Percentiles rank a stretch among this genome's conserved stretches.
These are phyloP conservation scores for Pseudophaeomoniella oleicola DNA, from an alignment of 2,329 filamentous ascomycete species.

Conservation along the genomic window DNA sequence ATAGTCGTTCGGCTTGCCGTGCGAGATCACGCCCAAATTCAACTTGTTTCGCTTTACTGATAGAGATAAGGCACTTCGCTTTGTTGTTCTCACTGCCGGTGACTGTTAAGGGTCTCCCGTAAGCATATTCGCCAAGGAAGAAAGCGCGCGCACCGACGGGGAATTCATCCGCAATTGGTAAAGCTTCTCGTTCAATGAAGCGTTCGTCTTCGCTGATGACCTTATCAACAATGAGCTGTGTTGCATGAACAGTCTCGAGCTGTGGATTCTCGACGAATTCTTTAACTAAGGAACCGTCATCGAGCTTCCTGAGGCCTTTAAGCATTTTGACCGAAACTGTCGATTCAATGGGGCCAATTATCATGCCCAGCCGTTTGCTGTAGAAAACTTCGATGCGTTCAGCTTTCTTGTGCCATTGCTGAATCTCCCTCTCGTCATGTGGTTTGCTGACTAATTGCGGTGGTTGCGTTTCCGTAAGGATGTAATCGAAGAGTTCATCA, in stretches of 20 bases:
- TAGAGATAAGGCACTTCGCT: slow-evolving; percentile 64
- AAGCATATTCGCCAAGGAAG: slow-evolving; percentile 87
- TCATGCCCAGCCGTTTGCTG: slow-evolving; percentile 77
- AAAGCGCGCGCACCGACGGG: slow-evolving; percentile 71
- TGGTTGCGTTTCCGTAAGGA: slow-evolving; percentile 49
- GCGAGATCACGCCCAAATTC: slow-evolving; percentile 73
- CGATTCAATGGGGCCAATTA: slow-evolving; percentile 75
- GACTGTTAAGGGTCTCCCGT: slow-evolving; percentile 79
- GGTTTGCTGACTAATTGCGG: slow-evolving; percentile 50
- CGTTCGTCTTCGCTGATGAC: slow-evolving; percentile 84
- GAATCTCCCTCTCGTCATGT: slow-evolving; percentile 62
- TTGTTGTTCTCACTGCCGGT: slow-evolving; percentile 59
- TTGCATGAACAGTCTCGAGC: slow-evolving; percentile 77
- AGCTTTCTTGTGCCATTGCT: slow-evolving; percentile 73
- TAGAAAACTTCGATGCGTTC: slow-evolving; percentile 73
- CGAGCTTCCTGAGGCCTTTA: slow-evolving; percentile 77
- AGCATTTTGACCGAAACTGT: slow-evolving; percentile 88
- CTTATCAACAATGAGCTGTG: slow-evolving; percentile 78
- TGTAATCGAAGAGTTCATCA: slow-evolving; percentile 86
- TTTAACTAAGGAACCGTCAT: slow-evolving; percentile 81
- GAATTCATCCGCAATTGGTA: slow-evolving; percentile 85
- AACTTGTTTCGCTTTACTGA: slow-evolving; percentile 55
- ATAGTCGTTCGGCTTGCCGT: slow-evolving; percentile 50
- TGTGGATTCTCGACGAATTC: slow-evolving; percentile 80
- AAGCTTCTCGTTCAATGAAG: slow-evolving; percentile 78